Evolutionary conservation across 2,329 filamentous ascomycete species (phyloP).

Genomic region (Arachnomyces sp.): DNA sequence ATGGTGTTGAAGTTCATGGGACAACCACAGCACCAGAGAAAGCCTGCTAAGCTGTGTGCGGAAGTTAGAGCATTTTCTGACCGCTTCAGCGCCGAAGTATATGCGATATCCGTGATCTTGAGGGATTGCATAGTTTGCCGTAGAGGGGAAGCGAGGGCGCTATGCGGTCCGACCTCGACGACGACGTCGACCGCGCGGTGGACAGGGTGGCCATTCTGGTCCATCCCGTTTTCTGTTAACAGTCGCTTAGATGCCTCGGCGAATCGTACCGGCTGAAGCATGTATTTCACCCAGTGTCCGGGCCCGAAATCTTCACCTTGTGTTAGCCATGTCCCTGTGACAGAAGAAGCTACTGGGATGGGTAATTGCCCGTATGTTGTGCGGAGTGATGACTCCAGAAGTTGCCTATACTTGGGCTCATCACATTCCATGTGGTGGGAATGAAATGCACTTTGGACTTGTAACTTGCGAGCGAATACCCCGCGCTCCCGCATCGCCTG

Average conservation of each 20-base stretch:
- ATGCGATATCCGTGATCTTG: neutral
- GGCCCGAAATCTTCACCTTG: no score
- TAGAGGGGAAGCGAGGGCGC: neutral
- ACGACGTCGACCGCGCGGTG: no score
- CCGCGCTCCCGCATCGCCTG: constrained; percentile 15
- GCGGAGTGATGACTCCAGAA: no score
- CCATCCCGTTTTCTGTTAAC: neutral
- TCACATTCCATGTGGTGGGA: constrained; percentile 21
- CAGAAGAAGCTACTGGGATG: no score
- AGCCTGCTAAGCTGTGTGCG: no score
- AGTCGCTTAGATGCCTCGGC: neutral
- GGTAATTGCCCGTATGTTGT: no score
- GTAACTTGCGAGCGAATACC: constrained; percentile 17
- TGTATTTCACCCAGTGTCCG: neutral
- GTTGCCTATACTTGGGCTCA: no score
- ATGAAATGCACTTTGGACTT: constrained; percentile 22
- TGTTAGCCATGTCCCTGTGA: no score
- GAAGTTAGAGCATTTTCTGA: neutral
- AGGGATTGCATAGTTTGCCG: neutral
- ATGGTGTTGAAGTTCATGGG: no score
- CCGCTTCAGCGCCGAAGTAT: neutral
- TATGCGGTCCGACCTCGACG: neutral
- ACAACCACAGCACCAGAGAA: no score
- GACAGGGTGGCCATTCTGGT: no score
- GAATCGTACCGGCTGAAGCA: constrained; percentile 1